Evolutionary conservation across 208 protist genomes (phyloP), one percentile per base, ranked within the genome.

Genomic region (Leptomonas seymouri): DNA sequence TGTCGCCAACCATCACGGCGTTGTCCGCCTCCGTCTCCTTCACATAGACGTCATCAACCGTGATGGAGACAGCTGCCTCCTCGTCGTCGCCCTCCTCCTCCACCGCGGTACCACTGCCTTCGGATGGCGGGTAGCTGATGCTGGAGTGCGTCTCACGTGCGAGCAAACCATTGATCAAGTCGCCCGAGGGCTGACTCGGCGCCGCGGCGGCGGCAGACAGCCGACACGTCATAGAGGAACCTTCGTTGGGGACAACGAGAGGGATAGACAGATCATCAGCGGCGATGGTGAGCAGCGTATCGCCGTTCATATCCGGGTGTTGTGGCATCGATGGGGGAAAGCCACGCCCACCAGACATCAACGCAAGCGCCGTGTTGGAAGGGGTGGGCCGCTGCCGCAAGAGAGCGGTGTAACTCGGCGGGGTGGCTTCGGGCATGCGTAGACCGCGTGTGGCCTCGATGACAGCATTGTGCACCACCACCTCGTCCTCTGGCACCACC

Each of bases 401-500:
- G 15, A 57, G 23, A n/a, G 48, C 30, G 15, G 51, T 20, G 42
- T 62, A 57, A 14, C 50, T 14, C 23, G 64, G 70, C 12, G 53
- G 30, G 4, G 28, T 50, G 18, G 56, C 27, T 45, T 58, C 55
- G 28, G 56, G 66, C 48, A 42, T 42, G 16, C 66, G 72, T 16
- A 78, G 48, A 3, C 44, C 59, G 27, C 42, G 60, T 4, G 71
- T 74, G 16, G 74, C 78, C 31, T 42, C 56, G 20, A 66, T 21
- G 12, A 81, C 74, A 25, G 63, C n/a, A 34, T 76, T 64, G 4
- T 67, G 66, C 20, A 45, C 55, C 23, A 27, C 55, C n/a, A 45
- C 64, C 42, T 84, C 72, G 12, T 50, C 65, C 27, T 64, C 58
- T 11, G 58, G 39, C 18, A 90, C 30, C 16, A 76, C 71, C 31